Evolutionary conservation across 2,329 filamentous ascomycete genomes (phyloP), one percentile per base, ranked within the genome.

Genomic region (Microdochium paspali): DNA sequence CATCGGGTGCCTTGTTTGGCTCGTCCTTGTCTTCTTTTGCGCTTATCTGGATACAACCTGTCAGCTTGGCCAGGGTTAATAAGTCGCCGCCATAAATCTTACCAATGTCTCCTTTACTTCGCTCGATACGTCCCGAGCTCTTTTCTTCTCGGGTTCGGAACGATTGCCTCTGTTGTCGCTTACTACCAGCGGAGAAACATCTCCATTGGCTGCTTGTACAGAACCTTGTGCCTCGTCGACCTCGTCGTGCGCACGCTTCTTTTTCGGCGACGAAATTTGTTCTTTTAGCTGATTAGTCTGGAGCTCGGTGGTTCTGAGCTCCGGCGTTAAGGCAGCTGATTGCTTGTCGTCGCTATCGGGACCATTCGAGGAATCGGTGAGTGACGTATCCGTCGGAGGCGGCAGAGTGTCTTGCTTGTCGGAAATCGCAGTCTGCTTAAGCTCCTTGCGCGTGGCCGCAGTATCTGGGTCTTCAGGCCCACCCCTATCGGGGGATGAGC

Each of bases 71-170:
- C 4, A 40, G n/a, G n/a, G n/a, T n/a, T n/a, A n/a, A n/a, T n/a
- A n/a, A n/a, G n/a, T n/a, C n/a, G n/a, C n/a, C n/a, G n/a, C n/a
- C n/a, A n/a, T n/a, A n/a, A n/a, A n/a, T n/a, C n/a, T n/a, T n/a
- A n/a, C n/a, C n/a, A n/a, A n/a, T n/a, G n/a, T n/a, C n/a, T n/a
- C n/a, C 48, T 59, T 59, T 51, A 52, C 58, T 46, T 74, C 69
- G 46, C 60, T 61, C 4, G 61, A 63, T 43, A 71, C 66, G 50
- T 84, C 80, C 46, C 80, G 72, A 49, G 74, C 70, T 44, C 80
- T 73, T 64, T 84, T 84, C 68, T 84, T 84, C 63, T 84, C 79
- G 18, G 80, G 80, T 57, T 81, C 80, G 42, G 72, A 71, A 54
- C 77, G 69, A 58, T 72, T 66, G 60, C 70, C 73, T 53, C 73